These are phyloP conservation scores for Phytophthora syringae DNA, from an alignment of 352 stramenopile species.

Conservation along the genomic window DNA sequence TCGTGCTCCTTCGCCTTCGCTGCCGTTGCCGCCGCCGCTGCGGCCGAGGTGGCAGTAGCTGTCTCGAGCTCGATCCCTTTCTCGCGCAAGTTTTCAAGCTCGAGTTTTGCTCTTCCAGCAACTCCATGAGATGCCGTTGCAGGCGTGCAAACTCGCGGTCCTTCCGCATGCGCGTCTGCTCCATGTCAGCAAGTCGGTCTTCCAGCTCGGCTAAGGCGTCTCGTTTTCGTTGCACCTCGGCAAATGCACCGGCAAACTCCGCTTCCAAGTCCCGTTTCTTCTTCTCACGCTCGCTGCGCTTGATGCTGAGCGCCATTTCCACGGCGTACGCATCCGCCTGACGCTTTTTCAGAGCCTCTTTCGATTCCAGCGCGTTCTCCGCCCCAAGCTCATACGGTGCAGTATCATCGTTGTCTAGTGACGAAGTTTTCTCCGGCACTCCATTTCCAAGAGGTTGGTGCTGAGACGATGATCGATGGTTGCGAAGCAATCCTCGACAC, in stretches of 20 bases:
- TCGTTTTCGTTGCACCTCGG: conserved; percentile 91
- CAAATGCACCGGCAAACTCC: conserved; percentile 92
- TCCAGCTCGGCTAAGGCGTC: conserved; percentile 81
- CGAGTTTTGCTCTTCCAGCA: conserved; percentile 93
- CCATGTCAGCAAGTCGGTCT: conserved; percentile 92
- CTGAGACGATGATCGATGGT: conserved; percentile 33
- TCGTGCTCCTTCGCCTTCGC: conserved; percentile 93
- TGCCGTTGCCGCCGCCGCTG: conserved; percentile 90
- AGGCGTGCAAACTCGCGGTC: conserved; percentile 93
- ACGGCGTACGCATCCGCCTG: conserved; percentile 90
- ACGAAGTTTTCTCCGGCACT: conserved; percentile 31
- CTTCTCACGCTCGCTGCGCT: conserved; percentile 90
- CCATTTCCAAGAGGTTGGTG: conserved; percentile 60
- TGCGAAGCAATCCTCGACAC: conserved; percentile 60
- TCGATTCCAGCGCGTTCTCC: conserved; percentile 59
- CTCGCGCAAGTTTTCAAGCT: conserved; percentile 91
- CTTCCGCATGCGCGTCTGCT: conserved; percentile 91
- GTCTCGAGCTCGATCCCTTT: conserved; percentile 93
- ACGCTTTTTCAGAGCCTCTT: conserved; percentile 48
- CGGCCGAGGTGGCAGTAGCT: conserved; percentile 91
- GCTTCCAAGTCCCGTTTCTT: conserved; percentile 92
- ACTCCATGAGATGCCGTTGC: conserved; percentile 93
- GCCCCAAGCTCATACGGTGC: conserved; percentile 55
- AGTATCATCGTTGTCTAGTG: conserved; percentile 20
- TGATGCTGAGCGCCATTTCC: conserved; percentile 94